Base-by-base conservation (phyloP, 225 moss, liverwort and hornwort species). In the Neckera pumila region DNA sequence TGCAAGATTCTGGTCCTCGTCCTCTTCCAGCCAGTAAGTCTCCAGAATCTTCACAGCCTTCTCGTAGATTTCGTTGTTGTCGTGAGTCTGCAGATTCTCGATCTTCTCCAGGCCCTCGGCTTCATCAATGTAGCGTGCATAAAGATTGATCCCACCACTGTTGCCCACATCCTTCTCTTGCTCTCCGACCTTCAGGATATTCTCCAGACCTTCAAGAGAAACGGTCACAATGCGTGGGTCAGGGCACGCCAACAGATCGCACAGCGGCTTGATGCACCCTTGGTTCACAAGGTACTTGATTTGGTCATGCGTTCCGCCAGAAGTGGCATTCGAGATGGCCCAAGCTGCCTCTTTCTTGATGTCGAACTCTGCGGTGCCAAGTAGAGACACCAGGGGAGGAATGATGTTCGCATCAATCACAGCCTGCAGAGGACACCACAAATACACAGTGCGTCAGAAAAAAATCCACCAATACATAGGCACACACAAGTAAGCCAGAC, bases 291-390 rank as follows among this genome's bases (percentile, higher is more conserved):
- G 97, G 59, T 98, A 98, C 96, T 98, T 98, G 53, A 98, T 98
- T 86, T 98, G 98, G 26, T 98, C 96, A 11, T 95, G 95, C 14
- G 95, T 98, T 15, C 98, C 98, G 80, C 98, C 98, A 60, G 98
- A 98, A 28, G 98, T 98, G 1, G 98, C 98, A 75, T 98, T 98
- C 0, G 98, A 98, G 28, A 98, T 96, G 26, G 98, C 98, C 98
- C 98, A 98, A 6, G 98, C 98, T 28, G 98, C 98, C 89, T 98
- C 98, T 83, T 98, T 98, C 94, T 98, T 98, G 56, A 98, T 98
- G 76, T 98, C 98, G 49, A 98, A 98, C 89, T 97, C 98, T 1
- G 97, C 98, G 36, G 92, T 95, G 27, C 91, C 97, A 27, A 98
- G 93, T 30, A 98, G 85, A 83, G 97, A 91, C 33, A 98, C 97